Evolutionary conservation across 768 basidiomycete species (phyloP).

Genomic region (Gloeophyllum trabeum): DNA sequence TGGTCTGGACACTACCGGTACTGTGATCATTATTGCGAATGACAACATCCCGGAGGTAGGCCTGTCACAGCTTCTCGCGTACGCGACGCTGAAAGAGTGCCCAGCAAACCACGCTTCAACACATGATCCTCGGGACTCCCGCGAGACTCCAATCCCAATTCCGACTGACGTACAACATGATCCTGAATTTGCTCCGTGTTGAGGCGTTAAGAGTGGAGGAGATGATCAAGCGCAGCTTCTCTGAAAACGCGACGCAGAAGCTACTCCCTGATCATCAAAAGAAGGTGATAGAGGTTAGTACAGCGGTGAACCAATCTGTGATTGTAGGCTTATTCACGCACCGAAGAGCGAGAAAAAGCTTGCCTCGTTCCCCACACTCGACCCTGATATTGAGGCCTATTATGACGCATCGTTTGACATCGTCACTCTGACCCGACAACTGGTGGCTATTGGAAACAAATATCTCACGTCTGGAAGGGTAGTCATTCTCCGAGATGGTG

Average conservation of each 20-base stretch:
- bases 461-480: slow-evolving; percentile 65
- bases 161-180: slow-evolving; percentile 98
- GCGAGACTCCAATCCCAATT: slow-evolving; percentile 93
- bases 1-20: slow-evolving; percentile 90
- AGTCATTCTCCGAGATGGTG: slow-evolving; percentile 72
- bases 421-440: slow-evolving; percentile 45
- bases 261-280: slow-evolving; percentile 90
- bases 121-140: slow-evolving; percentile 92
- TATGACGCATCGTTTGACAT: slow-evolving; percentile 66
- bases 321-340: slow-evolving; percentile 65
- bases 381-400: slow-evolving; percentile 58
- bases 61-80: not conserved
- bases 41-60: slow-evolving; percentile 81
- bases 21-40: slow-evolving; percentile 82
- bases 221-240: slow-evolving; percentile 99
- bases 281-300: slow-evolving; percentile 66
- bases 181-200: slow-evolving; percentile 89
- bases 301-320: slow-evolving; percentile 1
- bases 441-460: slow-evolving; percentile 61
- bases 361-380: slow-evolving; percentile 61
- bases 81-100: too few relatives aligned
- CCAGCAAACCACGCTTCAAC: slow-evolving; percentile 63
- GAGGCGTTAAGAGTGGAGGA: slow-evolving; percentile 95
- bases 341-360: slow-evolving; percentile 52
- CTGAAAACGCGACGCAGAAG: slow-evolving; percentile 91